phyloP scores from a whole-genome alignment of 805 yeast species.

The Hyphopichia homilentoma region DNA sequence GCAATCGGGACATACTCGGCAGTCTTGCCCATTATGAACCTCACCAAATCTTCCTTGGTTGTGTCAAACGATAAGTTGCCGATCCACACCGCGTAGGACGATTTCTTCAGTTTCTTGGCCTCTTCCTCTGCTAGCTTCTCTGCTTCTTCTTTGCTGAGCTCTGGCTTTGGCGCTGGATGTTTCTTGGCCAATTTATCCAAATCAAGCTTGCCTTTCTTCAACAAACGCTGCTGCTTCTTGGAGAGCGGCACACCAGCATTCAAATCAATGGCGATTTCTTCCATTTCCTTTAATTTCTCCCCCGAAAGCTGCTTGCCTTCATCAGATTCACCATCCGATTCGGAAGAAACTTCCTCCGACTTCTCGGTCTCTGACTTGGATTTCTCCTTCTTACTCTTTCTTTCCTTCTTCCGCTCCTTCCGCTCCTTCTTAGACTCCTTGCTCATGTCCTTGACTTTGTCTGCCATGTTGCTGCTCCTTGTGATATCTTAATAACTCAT shows the following conservation, averaged over 20 bases:
- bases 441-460: constrained; percentile 18
- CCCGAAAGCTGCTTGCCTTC: constrained; percentile 8
- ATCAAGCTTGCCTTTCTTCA: constrained; percentile 78
- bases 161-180: constrained; percentile 39
- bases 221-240: constrained; percentile 82
- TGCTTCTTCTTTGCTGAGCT: constrained; percentile 23
- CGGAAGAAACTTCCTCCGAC: constrained; percentile 7
- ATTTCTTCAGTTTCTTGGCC: constrained; percentile 32
- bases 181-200: constrained; percentile 49
- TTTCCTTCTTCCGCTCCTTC: constrained; percentile 20
- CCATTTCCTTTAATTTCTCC: constrained; percentile 40
- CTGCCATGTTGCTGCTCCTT: constrained; percentile 16
- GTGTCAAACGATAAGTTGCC: constrained; percentile 91
- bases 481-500: too few species aligned
- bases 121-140: constrained; percentile 23
- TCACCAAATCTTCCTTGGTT: constrained; percentile 63
- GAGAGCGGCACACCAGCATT: constrained; percentile 77
- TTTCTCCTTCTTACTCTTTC: constrained; percentile 29
- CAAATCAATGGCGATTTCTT: constrained; percentile 67
- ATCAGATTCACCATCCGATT: constrained; percentile 7
- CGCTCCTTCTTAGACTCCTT: constrained; percentile 16
- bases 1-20: constrained; percentile 16
- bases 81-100: constrained; percentile 83
- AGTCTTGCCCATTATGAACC: constrained; percentile 63
- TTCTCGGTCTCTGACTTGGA: constrained; percentile 13